Evolutionary conservation across 495 filamentous ascomycete species (phyloP).

Genomic region (Annulohypoxylon nitens): DNA sequence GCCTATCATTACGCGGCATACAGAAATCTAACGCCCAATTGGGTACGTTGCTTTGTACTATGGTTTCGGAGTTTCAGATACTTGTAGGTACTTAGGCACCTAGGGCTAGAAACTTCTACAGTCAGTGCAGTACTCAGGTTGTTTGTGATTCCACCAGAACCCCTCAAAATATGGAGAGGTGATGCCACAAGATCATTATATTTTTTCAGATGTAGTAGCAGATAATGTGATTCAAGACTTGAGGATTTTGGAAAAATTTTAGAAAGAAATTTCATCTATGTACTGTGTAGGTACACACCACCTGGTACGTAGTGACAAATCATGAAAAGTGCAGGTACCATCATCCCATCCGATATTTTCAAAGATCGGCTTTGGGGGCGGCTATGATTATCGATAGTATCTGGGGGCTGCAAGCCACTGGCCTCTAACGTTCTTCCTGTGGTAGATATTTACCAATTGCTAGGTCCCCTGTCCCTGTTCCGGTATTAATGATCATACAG

Average conservation of each 20-base stretch:
- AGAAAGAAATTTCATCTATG: not conserved
- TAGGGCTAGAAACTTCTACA: not conserved
- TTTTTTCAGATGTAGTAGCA: not conserved
- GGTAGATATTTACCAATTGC: not conserved
- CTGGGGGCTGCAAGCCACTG: slow-evolving; percentile 13
- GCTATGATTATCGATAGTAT: slow-evolving; percentile 25
- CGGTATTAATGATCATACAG: not conserved
- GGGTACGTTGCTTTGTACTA: slow-evolving; percentile 1
- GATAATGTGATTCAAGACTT: slow-evolving; percentile 16
- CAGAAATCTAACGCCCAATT: slow-evolving; percentile 3
- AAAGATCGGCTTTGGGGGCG: slow-evolving; percentile 20
- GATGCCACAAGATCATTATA: not conserved
- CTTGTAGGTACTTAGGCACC: not conserved
- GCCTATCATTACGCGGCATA: slow-evolving; percentile 21
- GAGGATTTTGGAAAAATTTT: not conserved
- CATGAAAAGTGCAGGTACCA: not conserved
- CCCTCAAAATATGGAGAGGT: not conserved
- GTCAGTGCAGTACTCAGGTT: not conserved
- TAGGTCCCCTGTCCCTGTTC: slow-evolving; percentile 10
- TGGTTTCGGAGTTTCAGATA: slow-evolving; percentile 9
- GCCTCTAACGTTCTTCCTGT: not conserved
- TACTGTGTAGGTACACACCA: no score
- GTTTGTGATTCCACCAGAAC: not conserved
- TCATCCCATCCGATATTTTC: slow-evolving; percentile 22
- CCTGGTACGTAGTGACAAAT: not conserved